Evolutionary conservation across 2,329 filamentous ascomycete species (phyloP), one percentile per base, ranked within the genome.

Genomic region (Clarireedia sp.): DNA sequence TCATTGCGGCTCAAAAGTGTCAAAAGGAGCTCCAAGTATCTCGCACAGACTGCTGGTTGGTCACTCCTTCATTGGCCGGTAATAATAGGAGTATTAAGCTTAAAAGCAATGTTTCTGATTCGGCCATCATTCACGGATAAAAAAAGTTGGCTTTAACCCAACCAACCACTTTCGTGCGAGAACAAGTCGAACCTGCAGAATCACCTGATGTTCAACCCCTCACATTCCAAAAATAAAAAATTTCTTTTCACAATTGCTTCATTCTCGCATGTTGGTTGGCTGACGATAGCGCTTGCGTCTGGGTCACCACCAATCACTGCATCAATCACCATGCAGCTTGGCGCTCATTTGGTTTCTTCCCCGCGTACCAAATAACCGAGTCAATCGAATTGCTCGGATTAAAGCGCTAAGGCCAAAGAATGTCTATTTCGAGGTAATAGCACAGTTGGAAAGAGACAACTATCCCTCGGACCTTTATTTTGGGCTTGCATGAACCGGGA

Each of bases 331-430:
- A 37, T 54, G 48, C 52, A 54, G 38, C 36, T 50, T 54, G 52
- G 52, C 52, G 52, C 46, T 54, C 41, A 54, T 17, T n/a, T 49
- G 52, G 24, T 36, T 41, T 54, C 37, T 54, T 54, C 52, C 52
- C 52, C 52, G 52, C 52, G 45, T 37, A 49, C 52, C 33, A 43
- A 54, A 54, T 6, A 54, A 43, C 26, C 45, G 45, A 44, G 36
- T 54, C 16, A 33, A 49, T 41, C 14, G 36, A 49, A 29, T 24
- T 50, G 33, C n/a, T 43, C 52, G 36, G 40, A 41, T 49, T 23
- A 33, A 19, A 48, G 36, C 12, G 33, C 44, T 54, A 41, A 40
- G 12, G n/a, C 43, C 40, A 49, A 26, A 17, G 36, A 26, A 43
- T 41, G 41, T 50, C 52, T 54, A 54, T 54, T 54, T 54, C 52